Conservation (phyloP, 192 early-diverging fungal species). For the Chytriomyces sp. region DNA sequence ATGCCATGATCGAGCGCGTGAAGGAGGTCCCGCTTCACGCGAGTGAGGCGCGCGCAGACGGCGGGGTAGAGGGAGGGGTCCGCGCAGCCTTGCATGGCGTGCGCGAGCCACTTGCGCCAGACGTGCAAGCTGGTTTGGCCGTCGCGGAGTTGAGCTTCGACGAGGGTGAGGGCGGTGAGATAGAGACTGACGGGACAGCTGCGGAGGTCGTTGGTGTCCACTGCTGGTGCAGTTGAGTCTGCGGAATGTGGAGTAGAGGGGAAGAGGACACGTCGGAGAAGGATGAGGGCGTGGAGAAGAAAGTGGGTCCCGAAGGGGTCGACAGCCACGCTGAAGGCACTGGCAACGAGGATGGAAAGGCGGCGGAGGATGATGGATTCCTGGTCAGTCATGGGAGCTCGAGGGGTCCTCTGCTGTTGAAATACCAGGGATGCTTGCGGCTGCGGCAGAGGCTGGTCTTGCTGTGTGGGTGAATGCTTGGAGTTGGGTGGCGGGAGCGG, state of each 20-base stretch:
- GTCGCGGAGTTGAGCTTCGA: constrained; percentile 9
- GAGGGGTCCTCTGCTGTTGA: no score
- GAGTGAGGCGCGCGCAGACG: background rate
- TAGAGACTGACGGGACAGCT: background rate
- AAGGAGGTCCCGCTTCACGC: background rate
- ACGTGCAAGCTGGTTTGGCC: background rate
- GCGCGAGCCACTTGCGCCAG: constrained; percentile 4
- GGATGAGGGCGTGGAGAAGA: constrained; percentile 4
- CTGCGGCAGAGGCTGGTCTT: background rate
- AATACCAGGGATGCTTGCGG: no score
- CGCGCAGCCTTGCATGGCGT: background rate
- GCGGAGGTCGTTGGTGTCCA: background rate
- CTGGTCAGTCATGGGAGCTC: background rate
- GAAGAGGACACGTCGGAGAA: constrained; percentile 3
- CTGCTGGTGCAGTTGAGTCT: background rate
- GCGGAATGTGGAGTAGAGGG: background rate
- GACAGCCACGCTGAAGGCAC: background rate
- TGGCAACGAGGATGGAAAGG: constrained; percentile 6
- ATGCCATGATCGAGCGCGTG: background rate
- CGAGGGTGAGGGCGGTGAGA: background rate
- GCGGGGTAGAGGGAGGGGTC: background rate
- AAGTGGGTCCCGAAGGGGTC: constrained; percentile 16
- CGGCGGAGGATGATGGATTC: background rate
- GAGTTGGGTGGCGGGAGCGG: background rate
- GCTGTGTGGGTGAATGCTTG: background rate